A percentile compares a stretch with the other conserved stretches of the same genome.
Conservation (phyloP, 306 rosid species). For the Mucuna pruriens region DNA sequence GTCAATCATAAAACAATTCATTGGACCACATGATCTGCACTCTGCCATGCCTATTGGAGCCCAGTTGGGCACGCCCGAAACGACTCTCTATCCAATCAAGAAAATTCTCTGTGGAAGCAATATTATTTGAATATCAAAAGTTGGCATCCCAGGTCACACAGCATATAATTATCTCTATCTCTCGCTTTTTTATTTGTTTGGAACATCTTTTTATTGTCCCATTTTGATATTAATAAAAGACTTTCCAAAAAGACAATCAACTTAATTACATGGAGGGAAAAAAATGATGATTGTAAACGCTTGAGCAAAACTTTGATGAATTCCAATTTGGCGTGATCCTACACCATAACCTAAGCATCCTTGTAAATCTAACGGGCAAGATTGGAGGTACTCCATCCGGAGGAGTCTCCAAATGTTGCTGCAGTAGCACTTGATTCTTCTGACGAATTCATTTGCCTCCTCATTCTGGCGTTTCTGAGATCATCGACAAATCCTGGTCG, state of each 20-base stretch:
- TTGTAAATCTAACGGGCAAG: conserved; percentile 34
- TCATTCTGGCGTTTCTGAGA: conserved; percentile 50
- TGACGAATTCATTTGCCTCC: conserved; percentile 27
- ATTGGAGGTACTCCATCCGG: conserved; percentile 12
- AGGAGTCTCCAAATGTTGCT: conserved; percentile 28
- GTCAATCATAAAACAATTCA: neutral
- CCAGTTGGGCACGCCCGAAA: neutral
- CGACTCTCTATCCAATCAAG: neutral
- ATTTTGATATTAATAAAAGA: neutral
- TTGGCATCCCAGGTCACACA: neutral
- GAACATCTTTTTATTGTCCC: neutral
- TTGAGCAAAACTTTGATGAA: neutral
- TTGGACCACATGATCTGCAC: neutral
- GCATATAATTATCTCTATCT: neutral
- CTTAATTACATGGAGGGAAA: neutral
- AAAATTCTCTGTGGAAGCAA: neutral
- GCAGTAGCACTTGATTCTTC: conserved; percentile 34
- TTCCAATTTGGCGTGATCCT: neutral
- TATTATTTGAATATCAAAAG: neutral
- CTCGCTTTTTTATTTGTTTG: neutral
- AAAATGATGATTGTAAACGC: neutral
- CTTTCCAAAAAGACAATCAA: neutral
- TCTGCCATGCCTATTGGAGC: neutral
- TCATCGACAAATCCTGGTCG: conserved; percentile 71
- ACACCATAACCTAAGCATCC: neutral